Conservation (phyloP, 257 asterid species). For the Solanum pennellii region DNA sequence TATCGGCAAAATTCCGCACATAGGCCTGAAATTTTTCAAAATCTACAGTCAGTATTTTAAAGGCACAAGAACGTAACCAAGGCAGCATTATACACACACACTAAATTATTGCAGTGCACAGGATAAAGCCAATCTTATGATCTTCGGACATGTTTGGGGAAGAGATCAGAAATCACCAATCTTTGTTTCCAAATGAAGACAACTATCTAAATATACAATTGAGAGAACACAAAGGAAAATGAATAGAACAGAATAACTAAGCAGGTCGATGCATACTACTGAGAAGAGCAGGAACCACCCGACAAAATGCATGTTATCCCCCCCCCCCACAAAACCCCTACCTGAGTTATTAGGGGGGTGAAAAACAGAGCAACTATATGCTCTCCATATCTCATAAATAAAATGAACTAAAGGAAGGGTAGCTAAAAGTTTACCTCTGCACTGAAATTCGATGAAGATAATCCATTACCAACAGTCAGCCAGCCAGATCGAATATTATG, state of each 20-base stretch:
- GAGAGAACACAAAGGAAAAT: background rate
- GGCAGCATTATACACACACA: background rate
- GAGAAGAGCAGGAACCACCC: background rate
- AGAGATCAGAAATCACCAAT: background rate
- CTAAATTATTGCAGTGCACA: background rate
- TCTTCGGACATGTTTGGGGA: background rate
- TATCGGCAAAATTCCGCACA: constrained; percentile 49
- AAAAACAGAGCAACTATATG: background rate
- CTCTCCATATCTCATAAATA: background rate
- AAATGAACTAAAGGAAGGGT: background rate
- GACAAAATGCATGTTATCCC: background rate
- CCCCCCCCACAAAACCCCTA: background rate
- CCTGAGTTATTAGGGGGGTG: background rate
- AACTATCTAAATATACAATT: background rate
- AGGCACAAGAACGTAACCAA: background rate
- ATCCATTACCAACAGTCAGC: constrained; percentile 89
- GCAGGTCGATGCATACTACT: background rate
- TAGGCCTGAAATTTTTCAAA: constrained; percentile 42
- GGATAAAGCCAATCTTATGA: background rate
- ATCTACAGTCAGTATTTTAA: background rate
- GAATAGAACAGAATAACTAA: background rate
- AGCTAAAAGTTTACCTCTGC: constrained; percentile 43
- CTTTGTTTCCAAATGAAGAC: background rate
- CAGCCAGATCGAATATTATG: constrained; percentile 97
- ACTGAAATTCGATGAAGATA: constrained; percentile 82